phyloP scores from a whole-genome alignment of 148 eudicot genomes.

The Persicaria tinctoria region DNA sequence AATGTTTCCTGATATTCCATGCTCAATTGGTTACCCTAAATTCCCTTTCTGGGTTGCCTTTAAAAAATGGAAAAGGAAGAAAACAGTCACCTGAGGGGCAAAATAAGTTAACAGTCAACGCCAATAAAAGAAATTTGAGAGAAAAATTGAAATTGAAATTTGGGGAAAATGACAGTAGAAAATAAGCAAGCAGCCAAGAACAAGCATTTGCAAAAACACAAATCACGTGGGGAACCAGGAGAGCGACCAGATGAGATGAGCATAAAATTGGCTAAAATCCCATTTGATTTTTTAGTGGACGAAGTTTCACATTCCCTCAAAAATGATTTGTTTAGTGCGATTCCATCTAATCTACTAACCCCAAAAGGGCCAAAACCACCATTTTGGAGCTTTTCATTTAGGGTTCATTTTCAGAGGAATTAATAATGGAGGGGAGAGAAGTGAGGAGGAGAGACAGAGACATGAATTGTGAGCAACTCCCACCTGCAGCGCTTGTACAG shows the following conservation, averaged over 20 bases:
- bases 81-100: background rate
- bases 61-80: background rate
- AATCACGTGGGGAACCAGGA: conserved; percentile 3
- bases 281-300: background rate
- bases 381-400: too few species aligned
- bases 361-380: too few species aligned
- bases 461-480: too few species aligned
- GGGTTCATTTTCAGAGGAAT: too few species aligned
- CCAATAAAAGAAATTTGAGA: background rate
- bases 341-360: too few species aligned
- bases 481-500: too few species aligned
- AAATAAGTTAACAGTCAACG: background rate
- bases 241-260: background rate
- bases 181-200: background rate
- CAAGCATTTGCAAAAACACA: background rate
- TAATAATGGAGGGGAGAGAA: too few species aligned
- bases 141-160: background rate
- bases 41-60: background rate
- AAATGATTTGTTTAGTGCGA: background rate
- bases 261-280: background rate
- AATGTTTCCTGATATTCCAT: conserved; percentile 7
- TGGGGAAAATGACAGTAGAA: background rate
- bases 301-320: background rate
- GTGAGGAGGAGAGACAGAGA: too few species aligned
- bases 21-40: background rate